Percentiles rank a stretch among this genome's conserved stretches.
Evolutionary conservation across 2,329 filamentous ascomycete genomes (phyloP).

Genomic region (Xylariaceae sp.): DNA sequence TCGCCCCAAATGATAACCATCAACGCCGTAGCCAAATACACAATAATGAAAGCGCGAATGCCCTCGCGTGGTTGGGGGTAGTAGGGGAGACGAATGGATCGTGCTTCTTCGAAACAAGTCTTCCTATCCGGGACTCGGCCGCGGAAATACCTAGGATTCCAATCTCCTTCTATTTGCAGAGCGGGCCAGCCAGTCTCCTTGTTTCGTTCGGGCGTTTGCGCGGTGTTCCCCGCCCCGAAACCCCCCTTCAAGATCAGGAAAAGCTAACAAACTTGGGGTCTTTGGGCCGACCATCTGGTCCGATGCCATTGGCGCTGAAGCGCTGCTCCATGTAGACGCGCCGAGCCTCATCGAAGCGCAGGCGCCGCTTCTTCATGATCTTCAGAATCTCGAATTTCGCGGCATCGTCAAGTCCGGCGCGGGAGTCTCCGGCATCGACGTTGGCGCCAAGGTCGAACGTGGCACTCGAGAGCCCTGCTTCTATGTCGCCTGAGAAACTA

Average conservation of each 20-base stretch:
- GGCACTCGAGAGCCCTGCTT: slow-evolving; percentile 76
- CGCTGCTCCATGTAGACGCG: slow-evolving; percentile 78
- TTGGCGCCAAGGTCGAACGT: slow-evolving; percentile 83
- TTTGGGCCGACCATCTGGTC: slow-evolving; percentile 76
- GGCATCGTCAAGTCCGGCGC: slow-evolving; percentile 74
- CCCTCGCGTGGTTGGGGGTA: slow-evolving; percentile 6
- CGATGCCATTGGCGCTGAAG: slow-evolving; percentile 85
- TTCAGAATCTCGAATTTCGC: slow-evolving; percentile 78
- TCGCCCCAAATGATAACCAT: neutral
- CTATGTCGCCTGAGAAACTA: slow-evolving; percentile 75
- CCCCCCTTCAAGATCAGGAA: slow-evolving; percentile 47
- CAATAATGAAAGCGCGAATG: slow-evolving; percentile 18
- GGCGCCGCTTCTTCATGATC: slow-evolving; percentile 82
- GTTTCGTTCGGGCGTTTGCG: neutral
- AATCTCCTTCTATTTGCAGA: neutral
- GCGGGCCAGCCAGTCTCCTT: neutral
- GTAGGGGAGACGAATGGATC: neutral
- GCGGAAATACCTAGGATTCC: neutral
- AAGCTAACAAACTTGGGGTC: slow-evolving; percentile 98
- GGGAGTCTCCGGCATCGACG: slow-evolving; percentile 70
- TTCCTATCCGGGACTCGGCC: neutral
- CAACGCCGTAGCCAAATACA: slow-evolving; percentile 17
- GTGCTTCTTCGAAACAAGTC: neutral
- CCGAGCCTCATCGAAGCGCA: slow-evolving; percentile 88
- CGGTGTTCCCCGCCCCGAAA: neutral